Percentiles rank a stretch among this genome's conserved stretches.
Conservation (phyloP, 148 eudicot species). For the Selenicereus undatus region DNA sequence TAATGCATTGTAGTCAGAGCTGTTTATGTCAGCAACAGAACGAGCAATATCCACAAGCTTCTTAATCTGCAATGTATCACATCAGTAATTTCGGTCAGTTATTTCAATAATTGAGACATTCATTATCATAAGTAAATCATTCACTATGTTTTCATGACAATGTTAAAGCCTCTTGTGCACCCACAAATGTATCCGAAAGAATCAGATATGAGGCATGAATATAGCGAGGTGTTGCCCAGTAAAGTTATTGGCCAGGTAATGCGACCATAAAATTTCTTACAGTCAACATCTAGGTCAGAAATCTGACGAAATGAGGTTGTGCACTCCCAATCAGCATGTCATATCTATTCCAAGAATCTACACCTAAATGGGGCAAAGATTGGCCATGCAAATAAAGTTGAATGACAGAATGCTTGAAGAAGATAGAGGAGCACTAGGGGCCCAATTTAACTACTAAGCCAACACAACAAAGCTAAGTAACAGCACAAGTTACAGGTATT, state of each 20-base stretch:
- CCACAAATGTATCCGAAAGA: background rate
- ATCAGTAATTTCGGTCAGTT: background rate
- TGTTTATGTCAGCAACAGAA: conserved; percentile 66
- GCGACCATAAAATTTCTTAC: background rate
- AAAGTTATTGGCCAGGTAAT: background rate
- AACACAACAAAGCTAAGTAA: too few relatives aligned
- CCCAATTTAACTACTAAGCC: too few relatives aligned
- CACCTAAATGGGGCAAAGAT: too few relatives aligned
- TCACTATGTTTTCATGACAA: background rate
- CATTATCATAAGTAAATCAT: background rate
- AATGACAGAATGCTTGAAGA: too few relatives aligned
- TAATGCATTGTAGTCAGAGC: conserved; percentile 68
- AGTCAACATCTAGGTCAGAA: background rate
- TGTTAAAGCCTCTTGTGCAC: background rate
- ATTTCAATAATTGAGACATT: background rate
- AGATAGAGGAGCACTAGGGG: too few relatives aligned
- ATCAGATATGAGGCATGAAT: background rate
- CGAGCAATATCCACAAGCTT: conserved; percentile 86
- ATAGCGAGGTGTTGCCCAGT: too few relatives aligned
- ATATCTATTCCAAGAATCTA: too few relatives aligned
- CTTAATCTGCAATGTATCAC: conserved; percentile 55
- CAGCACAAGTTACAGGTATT: too few relatives aligned
- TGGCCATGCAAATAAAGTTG: too few relatives aligned
- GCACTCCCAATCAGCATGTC: too few relatives aligned
- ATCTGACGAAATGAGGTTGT: background rate